Evolutionary conservation across 2,329 filamentous ascomycete genomes (phyloP), one percentile per base, ranked within the genome.

Genomic region (Trichoderma sp.): DNA sequence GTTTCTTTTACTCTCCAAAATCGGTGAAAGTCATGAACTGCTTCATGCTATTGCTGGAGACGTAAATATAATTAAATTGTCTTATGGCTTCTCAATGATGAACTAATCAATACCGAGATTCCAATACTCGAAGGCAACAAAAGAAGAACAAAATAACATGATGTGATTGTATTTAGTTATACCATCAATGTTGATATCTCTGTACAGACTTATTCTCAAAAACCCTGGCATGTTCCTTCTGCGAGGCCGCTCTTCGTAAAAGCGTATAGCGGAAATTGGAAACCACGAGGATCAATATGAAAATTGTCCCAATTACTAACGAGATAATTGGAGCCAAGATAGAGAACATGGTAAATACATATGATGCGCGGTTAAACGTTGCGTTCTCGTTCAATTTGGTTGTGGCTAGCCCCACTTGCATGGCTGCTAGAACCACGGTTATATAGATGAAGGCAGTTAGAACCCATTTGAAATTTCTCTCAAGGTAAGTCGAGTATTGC

Each of bases 281-380:
- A 15, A 65, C 25, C 4, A 53, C 53, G 2, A 65, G 37, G 9
- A 65, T 45, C 4, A 57, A 3, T 17, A 65, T 57, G 1, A 65
- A 57, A 5, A 57, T 32, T 0, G 63, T 37, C n/a, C 35, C 63
- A 1, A 65, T 45, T 12, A 27, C 12, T 19, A 65, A 25, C 12
- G 63, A 56, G 19, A 65, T 65, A 0, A 65, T 13, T 0, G 52
- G 52, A 8, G 48, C 63, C 37, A 65, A 35, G 15, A 84, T 83
- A 0, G 80, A 76, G 63, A 84, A 83, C 9, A 84, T 72, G 9
- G 81, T 79, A 65, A 85, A 84, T 1, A 81, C 82, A 67, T 81
- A 82, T 1, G 79, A 79, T 1, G 78, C 82, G 12, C 68, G 58
- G 70, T 81, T 78, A 69, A 85, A 86, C 0, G 69, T 64, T 0